Evolutionary conservation across 1,284 basidiomycete species (phyloP).

Genomic region (Ceratobasidium sp.): DNA sequence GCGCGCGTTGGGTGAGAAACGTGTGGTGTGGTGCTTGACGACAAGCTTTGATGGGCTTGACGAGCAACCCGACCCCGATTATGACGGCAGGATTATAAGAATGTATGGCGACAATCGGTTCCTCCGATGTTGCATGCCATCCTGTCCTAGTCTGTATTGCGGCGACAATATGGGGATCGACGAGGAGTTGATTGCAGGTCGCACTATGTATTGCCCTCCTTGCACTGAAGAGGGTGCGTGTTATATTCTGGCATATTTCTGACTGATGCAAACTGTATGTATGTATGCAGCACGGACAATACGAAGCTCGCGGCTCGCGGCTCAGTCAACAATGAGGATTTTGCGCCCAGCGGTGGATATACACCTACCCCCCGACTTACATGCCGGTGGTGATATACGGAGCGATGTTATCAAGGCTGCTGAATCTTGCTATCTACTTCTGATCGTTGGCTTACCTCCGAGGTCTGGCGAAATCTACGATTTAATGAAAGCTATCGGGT

Average conservation of each 20-base stretch:
- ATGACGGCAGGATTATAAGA: background rate
- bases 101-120: slow-evolving; percentile 1
- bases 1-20: background rate
- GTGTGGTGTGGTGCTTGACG: background rate
- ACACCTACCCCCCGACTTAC: background rate
- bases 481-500: background rate
- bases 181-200: background rate
- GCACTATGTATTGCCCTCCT: too few relatives aligned
- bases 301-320: too few relatives aligned
- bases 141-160: background rate
- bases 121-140: background rate
- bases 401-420: background rate
- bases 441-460: background rate
- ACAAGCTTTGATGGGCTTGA: slow-evolving; percentile 8
- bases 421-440: background rate
- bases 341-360: background rate
- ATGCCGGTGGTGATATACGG: background rate
- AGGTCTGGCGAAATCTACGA: background rate
- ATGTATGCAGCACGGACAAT: too few relatives aligned
- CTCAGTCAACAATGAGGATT: too few relatives aligned
- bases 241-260: too few relatives aligned
- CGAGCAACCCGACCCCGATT: background rate
- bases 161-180: background rate
- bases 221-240: too few relatives aligned
- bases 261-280: too few relatives aligned